Conservation (phyloP, 345 rosid species). For the Eucalyptus virginea region DNA sequence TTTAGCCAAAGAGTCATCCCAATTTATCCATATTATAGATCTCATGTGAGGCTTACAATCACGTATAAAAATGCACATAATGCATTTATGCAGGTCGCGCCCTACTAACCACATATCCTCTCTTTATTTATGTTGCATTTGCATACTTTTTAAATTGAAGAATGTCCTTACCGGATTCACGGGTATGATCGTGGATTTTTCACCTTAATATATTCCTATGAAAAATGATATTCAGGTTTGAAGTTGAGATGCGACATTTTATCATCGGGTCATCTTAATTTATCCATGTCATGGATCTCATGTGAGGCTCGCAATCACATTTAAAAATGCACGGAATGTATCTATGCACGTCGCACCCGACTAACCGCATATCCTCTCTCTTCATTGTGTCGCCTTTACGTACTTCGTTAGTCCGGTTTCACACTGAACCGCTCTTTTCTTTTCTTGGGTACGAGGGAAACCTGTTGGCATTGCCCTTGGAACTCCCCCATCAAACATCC, state of each 20-base stretch:
- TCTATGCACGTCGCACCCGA: fast-evolving
- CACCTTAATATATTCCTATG: not conserved
- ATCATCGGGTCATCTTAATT: not conserved
- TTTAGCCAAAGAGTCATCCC: not conserved
- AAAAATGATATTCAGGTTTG: too few relatives aligned
- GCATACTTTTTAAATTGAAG: not conserved
- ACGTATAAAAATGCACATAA: not conserved
- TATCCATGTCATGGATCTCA: not conserved
- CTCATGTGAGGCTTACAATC: not conserved
- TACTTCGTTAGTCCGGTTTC: not conserved
- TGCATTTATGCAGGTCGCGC: not conserved
- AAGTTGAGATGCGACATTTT: too few relatives aligned
- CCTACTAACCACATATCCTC: not conserved
- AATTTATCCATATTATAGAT: not conserved
- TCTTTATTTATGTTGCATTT: not conserved
- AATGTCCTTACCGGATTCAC: not conserved
- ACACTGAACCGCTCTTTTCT: not conserved
- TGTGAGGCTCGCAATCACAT: not conserved
- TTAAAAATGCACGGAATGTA: not conserved
- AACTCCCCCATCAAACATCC: not conserved
- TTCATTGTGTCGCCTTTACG: not conserved
- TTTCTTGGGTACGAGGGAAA: not conserved
- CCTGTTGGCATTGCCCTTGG: not conserved
- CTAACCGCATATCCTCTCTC: not conserved
- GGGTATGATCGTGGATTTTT: not conserved